Percentiles rank a stretch among this genome's conserved stretches.
phyloP scores from a whole-genome alignment of 176 grass and related monocot genomes.

The Canna indica region DNA sequence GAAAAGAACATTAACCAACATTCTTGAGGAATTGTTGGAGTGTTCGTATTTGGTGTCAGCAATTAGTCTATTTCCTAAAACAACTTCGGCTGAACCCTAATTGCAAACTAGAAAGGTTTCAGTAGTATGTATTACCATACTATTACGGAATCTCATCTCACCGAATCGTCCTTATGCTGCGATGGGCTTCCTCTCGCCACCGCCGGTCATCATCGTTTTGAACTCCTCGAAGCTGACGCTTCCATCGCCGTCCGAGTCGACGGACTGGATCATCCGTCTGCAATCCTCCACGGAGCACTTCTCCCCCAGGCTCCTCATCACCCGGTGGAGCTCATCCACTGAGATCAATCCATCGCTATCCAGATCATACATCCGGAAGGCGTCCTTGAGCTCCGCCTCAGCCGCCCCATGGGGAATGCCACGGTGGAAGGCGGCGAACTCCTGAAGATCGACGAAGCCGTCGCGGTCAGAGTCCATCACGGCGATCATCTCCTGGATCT shows the following conservation, averaged over 20 bases:
- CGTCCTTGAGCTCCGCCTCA: conserved; percentile 55
- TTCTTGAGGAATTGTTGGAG: no score
- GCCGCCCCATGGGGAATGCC: neutral
- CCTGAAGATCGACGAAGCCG: conserved; percentile 55
- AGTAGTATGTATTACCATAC: no score
- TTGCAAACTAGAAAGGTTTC: no score
- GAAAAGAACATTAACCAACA: no score
- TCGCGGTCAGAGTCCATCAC: conserved; percentile 75
- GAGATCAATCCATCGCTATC: conserved; percentile 67
- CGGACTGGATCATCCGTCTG: conserved; percentile 56
- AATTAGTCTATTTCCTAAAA: no score
- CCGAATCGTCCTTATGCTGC: neutral
- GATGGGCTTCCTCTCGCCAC: neutral
- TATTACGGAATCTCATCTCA: neutral
- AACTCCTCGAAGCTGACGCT: conserved; percentile 78
- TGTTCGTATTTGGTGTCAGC: no score
- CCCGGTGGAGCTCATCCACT: conserved; percentile 51
- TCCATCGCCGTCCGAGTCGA: conserved; percentile 66
- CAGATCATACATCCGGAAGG: conserved; percentile 66
- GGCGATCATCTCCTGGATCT: conserved; percentile 56
- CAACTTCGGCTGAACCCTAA: no score
- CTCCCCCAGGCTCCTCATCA: conserved; percentile 43
- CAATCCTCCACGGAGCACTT: conserved; percentile 47
- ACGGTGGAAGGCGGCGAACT: conserved; percentile 67
- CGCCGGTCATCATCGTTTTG: conserved; percentile 71